These are phyloP conservation scores for Beauveria medogensis DNA, from an alignment of 2,329 filamentous ascomycete species.

Conservation along the genomic window DNA sequence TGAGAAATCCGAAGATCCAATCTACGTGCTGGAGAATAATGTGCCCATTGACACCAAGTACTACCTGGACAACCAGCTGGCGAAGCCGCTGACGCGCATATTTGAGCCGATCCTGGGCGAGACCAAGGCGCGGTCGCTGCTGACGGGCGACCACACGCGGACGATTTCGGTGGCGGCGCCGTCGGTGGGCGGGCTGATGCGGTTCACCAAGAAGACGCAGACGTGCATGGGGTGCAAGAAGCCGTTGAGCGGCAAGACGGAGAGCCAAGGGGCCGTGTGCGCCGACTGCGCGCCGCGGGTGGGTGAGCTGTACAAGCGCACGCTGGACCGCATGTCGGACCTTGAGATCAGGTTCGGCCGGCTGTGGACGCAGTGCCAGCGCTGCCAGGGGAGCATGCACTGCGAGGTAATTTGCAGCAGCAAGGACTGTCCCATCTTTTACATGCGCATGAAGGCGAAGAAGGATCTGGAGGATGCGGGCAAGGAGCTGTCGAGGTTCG, in stretches of 20 bases:
- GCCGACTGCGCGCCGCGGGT: slow-evolving; percentile 75
- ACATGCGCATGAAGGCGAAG: slow-evolving; percentile 99
- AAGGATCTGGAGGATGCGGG: slow-evolving; percentile 96
- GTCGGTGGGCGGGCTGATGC: slow-evolving; percentile 90
- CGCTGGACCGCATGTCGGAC: slow-evolving; percentile 79
- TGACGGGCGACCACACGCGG: slow-evolving; percentile 92
- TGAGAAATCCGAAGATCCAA: slow-evolving; percentile 93
- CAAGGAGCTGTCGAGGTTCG: slow-evolving; percentile 83
- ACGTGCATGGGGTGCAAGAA: slow-evolving; percentile 99
- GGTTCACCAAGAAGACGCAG: slow-evolving; percentile 94
- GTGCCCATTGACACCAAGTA: slow-evolving; percentile 97
- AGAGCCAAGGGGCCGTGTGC: slow-evolving; percentile 81
- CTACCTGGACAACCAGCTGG: slow-evolving; percentile 96
- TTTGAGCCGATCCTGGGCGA: slow-evolving; percentile 97
- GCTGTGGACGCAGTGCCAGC: slow-evolving; percentile 96
- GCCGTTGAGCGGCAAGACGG: slow-evolving; percentile 70
- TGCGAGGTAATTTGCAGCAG: slow-evolving; percentile 96
- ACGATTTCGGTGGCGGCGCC: slow-evolving; percentile 88
- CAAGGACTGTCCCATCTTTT: slow-evolving; percentile 97
- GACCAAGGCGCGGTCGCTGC: slow-evolving; percentile 75
- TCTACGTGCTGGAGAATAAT: slow-evolving; percentile 95
- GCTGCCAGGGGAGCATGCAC: slow-evolving; percentile 96
- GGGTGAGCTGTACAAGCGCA: slow-evolving; percentile 89
- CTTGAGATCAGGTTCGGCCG: slow-evolving; percentile 87
- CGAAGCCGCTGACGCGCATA: slow-evolving; percentile 88